These are phyloP conservation scores for Polychytrium aggregatum DNA, from an alignment of 192 early-diverging fungal species.

Conservation along the genomic window DNA sequence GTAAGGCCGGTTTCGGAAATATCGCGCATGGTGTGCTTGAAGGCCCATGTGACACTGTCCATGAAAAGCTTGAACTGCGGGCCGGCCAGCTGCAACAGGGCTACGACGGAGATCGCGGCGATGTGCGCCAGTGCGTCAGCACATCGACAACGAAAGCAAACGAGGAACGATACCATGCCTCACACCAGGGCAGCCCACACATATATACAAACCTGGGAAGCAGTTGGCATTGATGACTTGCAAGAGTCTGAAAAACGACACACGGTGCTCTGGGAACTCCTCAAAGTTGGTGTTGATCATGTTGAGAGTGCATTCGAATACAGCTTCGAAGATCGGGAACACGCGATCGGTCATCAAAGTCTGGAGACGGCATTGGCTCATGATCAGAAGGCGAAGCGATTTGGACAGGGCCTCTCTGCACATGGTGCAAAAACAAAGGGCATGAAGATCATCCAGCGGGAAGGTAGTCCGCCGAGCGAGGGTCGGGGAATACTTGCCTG, in stretches of 20 bases:
- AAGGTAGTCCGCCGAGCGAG: not conserved
- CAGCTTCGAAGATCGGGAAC: slow-evolving; percentile 75
- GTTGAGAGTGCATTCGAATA: slow-evolving; percentile 93
- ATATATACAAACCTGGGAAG: no score
- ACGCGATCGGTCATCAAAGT: slow-evolving; percentile 72
- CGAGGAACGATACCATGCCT: no score
- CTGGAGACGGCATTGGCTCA: no score
- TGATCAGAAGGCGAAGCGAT: not conserved
- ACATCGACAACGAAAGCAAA: no score
- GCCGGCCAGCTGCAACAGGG: slow-evolving; percentile 68
- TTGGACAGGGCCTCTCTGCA: not conserved
- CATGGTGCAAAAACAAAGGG: no score
- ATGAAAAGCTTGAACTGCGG: slow-evolving; percentile 85
- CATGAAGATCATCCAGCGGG: no score
- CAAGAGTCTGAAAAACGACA: slow-evolving; percentile 87
- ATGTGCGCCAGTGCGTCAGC: no score
- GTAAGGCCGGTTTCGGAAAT: slow-evolving; percentile 85
- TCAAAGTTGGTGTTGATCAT: slow-evolving; percentile 99
- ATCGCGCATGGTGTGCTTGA: slow-evolving; percentile 98
- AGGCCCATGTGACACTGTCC: slow-evolving; percentile 94
- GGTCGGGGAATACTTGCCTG: slow-evolving; percentile 39
- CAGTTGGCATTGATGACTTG: slow-evolving; percentile 84
- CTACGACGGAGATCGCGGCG: slow-evolving; percentile 21
- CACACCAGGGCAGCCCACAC: no score
- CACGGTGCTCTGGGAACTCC: slow-evolving; percentile 93